Conservation (phyloP, 2,329 filamentous ascomycete genomes). For the Hymenotorrendiella dingleyae region DNA sequence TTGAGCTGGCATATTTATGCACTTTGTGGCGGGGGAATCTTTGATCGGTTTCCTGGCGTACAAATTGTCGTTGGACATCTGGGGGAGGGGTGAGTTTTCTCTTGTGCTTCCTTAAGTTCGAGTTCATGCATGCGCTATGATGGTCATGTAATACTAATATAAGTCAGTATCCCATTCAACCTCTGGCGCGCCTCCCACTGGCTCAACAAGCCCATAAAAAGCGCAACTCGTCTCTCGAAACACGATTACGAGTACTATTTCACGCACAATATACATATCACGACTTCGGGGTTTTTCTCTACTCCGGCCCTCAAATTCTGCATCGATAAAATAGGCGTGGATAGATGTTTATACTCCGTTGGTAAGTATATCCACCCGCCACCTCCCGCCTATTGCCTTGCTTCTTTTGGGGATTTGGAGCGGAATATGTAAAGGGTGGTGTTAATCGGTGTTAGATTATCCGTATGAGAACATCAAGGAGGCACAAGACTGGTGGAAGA, state of each 20-base stretch:
- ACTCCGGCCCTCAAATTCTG: slow-evolving; percentile 14
- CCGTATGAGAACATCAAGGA: slow-evolving; percentile 15
- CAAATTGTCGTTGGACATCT: slow-evolving; percentile 39
- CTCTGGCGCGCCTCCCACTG: slow-evolving; percentile 31
- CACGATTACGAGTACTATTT: slow-evolving; percentile 16
- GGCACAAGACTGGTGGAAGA: slow-evolving; percentile 17
- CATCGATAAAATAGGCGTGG: slow-evolving; percentile 10
- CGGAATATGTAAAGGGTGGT: no score
- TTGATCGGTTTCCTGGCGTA: slow-evolving; percentile 37
- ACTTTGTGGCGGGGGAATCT: slow-evolving; percentile 37
- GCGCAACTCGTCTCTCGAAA: slow-evolving; percentile 3
- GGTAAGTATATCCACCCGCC: no score
- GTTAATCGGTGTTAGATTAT: no score
- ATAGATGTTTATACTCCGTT: slow-evolving; percentile 13
- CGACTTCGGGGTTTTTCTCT: slow-evolving; percentile 13
- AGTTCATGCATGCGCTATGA: no score
- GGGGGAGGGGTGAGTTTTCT: slow-evolving; percentile 33
- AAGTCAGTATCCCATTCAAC: slow-evolving; percentile 38
- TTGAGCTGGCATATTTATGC: slow-evolving; percentile 41
- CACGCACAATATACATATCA: slow-evolving; percentile 14
- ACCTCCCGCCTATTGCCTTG: no score
- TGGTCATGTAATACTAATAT: no score
- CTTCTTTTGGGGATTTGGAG: no score
- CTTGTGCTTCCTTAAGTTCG: neutral
- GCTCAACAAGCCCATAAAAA: slow-evolving; percentile 12